Base-by-base conservation (phyloP, 2,329 filamentous ascomycete genomes). In the Talaromyces sp. region DNA sequence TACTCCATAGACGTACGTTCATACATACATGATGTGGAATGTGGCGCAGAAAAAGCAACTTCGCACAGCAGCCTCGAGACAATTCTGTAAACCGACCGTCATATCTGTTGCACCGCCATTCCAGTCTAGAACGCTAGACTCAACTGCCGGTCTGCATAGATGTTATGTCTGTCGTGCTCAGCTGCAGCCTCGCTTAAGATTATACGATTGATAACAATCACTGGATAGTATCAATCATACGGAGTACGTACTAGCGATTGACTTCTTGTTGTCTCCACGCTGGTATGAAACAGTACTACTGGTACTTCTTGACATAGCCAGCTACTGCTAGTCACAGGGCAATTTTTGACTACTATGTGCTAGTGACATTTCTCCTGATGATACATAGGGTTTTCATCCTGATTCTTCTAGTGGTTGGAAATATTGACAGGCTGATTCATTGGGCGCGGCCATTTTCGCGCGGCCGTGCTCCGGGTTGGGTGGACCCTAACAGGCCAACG, bases 401-500 rank as follows among this genome's bases (percentile, higher is more conserved):
- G 29, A 13, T 17, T 54, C 17, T 54, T 34, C n/a, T 5, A 34
- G 29, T 56, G 53, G 53, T 19, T 11, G 17, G 5, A 36, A 19
- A 34, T 56, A 56, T 36, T 22, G 29, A 22, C 51, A 34, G 2
- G 29, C 29, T 15, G n/a, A 11, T 38, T 59, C 15, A 45, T 59
- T 59, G 56, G 56, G 10, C 13, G 8, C 36, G 56, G 56, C 56
- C 17, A 31, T 59, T 59, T 19, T 29, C 29, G 13, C 10, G 45
- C 38, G 51, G 61, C 61, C 61, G 61, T 63, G 61, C 61, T 47
- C 36, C 29, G 47, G 31, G 5, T 5, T 29, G 40, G 61, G 38
- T 38, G 62, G 40, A 45, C 25, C 29, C 29, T n/a, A 36, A 47
- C 36, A 64, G 34, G 60, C 59, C 61, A 67, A 67, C 65, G 65